Percentiles rank a stretch among this genome's conserved stretches.
Conservation (phyloP, 1,284 basidiomycete genomes). For the Tilletia setariae region DNA sequence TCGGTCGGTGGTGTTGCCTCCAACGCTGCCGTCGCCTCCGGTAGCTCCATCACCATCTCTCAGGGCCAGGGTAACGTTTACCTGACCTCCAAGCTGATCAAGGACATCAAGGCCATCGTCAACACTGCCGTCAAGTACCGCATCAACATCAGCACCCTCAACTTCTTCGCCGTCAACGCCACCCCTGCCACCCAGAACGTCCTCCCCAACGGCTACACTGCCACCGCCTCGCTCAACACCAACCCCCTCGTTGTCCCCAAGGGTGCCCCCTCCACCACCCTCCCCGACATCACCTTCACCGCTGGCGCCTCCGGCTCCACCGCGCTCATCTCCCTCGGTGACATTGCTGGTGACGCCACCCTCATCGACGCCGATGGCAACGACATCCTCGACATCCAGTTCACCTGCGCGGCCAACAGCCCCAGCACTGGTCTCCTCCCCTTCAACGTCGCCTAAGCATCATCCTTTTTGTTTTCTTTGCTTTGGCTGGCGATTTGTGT, state of each 20-base stretch:
- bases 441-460: conserved; percentile 3
- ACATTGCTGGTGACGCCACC: not conserved
- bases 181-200: conserved; percentile 6
- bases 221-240: not conserved
- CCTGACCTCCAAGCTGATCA: not conserved
- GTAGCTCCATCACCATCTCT: not conserved
- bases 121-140: not conserved
- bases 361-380: conserved; percentile 7
- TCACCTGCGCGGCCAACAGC: not conserved
- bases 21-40: not conserved
- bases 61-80: conserved; percentile 15
- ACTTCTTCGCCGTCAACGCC: not conserved
- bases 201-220: not conserved
- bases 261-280: not conserved
- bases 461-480: no score
- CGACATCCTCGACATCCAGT: conserved; percentile 10
- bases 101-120: conserved; percentile 1
- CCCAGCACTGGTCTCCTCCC: conserved; percentile 2
- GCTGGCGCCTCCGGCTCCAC: conserved; percentile 11
- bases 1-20: conserved; percentile 12
- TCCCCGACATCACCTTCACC: conserved; percentile 14
- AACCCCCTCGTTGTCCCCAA: not conserved
- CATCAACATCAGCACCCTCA: not conserved
- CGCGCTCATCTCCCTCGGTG: conserved; percentile 5
- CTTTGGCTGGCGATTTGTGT: no score